Evolutionary conservation across 306 rosid species (phyloP).

Genomic region (Comarum palustre): DNA sequence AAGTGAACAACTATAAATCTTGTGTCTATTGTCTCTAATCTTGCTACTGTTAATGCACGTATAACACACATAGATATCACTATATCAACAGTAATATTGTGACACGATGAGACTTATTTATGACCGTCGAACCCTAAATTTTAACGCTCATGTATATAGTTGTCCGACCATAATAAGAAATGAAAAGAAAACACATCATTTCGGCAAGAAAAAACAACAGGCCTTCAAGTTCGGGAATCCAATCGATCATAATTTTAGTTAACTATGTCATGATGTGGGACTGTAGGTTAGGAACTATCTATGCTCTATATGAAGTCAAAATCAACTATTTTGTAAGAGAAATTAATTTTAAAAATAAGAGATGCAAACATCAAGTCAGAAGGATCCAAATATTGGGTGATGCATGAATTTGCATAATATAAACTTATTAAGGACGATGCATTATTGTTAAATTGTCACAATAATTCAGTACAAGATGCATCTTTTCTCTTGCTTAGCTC

Average conservation of each 20-base stretch:
- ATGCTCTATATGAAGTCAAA: conserved; percentile 1
- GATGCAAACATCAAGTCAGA: conserved; percentile 11
- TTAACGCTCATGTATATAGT: not conserved
- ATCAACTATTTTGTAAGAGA: conserved; percentile 1
- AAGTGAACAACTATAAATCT: no score
- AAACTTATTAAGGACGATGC: not conserved
- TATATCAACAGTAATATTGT: no score
- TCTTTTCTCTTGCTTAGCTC: not conserved
- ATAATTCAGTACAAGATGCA: conserved; percentile 11
- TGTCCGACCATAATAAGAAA: not conserved
- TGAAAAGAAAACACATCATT: not conserved
- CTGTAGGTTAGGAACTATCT: not conserved
- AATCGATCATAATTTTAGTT: not conserved
- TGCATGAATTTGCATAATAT: conserved; percentile 14
- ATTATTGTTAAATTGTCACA: conserved; percentile 13
- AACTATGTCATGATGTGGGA: not conserved
- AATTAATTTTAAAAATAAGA: not conserved
- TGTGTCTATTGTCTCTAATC: no score
- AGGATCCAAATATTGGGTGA: not conserved
- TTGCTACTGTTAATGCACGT: no score
- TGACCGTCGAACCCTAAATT: not conserved
- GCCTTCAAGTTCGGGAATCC: not conserved
- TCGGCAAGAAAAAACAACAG: not conserved
- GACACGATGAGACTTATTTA: not conserved
- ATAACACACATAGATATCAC: no score